Evolutionary conservation across 2,329 filamentous ascomycete species (phyloP).

Genomic region (Penicillium glabrum): DNA sequence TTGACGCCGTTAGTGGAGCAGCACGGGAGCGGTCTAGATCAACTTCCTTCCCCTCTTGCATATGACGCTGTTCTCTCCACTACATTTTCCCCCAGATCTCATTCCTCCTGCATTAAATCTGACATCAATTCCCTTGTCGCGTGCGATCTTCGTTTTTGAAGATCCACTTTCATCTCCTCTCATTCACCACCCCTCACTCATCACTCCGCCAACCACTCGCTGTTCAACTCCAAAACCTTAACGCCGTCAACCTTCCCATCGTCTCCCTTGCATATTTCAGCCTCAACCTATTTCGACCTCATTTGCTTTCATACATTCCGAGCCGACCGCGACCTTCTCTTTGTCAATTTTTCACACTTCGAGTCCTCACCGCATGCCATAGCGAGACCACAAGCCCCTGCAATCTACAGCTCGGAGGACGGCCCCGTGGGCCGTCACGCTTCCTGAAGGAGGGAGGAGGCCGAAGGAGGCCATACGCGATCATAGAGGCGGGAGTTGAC

Average conservation of each 20-base stretch:
- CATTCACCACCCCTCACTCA: background rate
- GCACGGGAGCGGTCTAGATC: conserved; percentile 19
- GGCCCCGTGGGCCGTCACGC: conserved; percentile 27
- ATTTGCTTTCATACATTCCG: background rate
- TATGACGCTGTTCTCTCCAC: conserved; percentile 11
- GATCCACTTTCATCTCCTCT: background rate
- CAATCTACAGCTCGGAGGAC: conserved; percentile 18
- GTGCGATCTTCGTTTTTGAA: background rate
- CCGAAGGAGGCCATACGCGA: background rate
- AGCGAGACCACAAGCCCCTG: conserved; percentile 6
- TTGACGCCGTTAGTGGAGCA: conserved; percentile 17
- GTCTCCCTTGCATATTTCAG: background rate
- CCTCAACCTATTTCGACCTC: background rate
- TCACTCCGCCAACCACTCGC: background rate
- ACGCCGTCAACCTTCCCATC: conserved; percentile 3
- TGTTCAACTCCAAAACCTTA: background rate
- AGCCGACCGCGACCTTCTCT: background rate
- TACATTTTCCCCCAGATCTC: conserved; percentile 8
- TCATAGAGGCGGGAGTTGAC: background rate
- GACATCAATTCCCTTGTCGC: background rate
- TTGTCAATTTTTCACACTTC: background rate
- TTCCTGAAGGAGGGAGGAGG: conserved; percentile 15
- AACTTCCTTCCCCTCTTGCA: conserved; percentile 15
- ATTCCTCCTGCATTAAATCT: background rate
- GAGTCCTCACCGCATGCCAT: conserved; percentile 5